phyloP scores from a whole-genome alignment of 129 eudicot genomes.

The Saposhnikovia divaricata region DNA sequence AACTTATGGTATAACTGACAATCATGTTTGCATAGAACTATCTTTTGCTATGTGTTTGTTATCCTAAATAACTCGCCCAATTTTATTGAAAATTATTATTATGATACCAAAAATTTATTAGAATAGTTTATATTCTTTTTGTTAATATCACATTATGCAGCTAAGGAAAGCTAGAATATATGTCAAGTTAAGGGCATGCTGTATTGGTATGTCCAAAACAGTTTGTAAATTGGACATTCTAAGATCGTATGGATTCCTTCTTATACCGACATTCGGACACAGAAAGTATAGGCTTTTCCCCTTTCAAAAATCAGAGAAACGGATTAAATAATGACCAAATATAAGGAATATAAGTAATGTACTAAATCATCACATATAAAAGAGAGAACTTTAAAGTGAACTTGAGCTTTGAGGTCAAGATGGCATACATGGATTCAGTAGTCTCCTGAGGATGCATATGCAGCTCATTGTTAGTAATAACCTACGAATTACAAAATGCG shows the following conservation, averaged over 20 bases:
- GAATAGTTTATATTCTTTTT: too few relatives aligned
- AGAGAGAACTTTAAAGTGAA: background rate
- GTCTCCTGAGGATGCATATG: constrained; percentile 31
- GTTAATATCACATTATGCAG: background rate
- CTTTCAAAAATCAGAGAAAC: background rate
- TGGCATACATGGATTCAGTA: constrained; percentile 36
- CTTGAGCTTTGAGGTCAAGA: constrained; percentile 2
- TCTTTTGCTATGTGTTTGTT: constrained; percentile 2
- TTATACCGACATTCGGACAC: background rate
- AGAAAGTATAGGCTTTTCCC: background rate
- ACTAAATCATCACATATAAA: background rate
- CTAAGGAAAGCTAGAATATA: background rate
- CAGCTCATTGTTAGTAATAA: constrained; percentile 26
- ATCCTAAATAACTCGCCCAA: background rate
- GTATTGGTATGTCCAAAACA: background rate
- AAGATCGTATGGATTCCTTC: background rate
- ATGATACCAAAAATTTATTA: background rate
- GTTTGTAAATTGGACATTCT: background rate
- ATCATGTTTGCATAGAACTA: background rate
- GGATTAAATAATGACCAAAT: background rate
- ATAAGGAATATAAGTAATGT: background rate
- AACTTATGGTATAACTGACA: background rate
- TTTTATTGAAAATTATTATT: background rate
- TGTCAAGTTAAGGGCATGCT: background rate
- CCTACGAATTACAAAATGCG: constrained; percentile 37